Percentiles rank a stretch among this genome's conserved stretches.
These are phyloP conservation scores for Exophiala bonariae DNA, from an alignment of 2,329 filamentous ascomycete genomes.

Conservation along the genomic window DNA sequence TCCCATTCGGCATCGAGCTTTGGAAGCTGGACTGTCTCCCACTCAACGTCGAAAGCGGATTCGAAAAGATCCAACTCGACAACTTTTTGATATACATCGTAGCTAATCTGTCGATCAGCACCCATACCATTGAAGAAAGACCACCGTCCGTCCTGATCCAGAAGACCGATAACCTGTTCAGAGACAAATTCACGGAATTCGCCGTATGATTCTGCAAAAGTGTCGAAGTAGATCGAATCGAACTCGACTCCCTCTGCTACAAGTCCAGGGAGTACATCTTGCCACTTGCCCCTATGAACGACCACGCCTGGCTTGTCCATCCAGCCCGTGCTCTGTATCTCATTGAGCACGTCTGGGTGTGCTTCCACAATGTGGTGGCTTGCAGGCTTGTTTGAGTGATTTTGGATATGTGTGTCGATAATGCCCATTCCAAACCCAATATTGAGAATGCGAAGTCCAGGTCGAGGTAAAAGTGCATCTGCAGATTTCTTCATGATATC, in stretches of 20 bases:
- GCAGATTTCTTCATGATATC: slow-evolving; percentile 81
- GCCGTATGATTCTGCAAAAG: slow-evolving; percentile 89
- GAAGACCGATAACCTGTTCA: slow-evolving; percentile 77
- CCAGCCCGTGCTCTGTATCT: slow-evolving; percentile 67
- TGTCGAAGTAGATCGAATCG: slow-evolving; percentile 95
- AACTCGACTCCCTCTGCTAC: slow-evolving; percentile 69
- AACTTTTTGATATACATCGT: slow-evolving; percentile 93
- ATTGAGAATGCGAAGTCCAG: slow-evolving; percentile 73
- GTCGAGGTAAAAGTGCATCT: slow-evolving; percentile 61
- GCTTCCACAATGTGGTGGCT: slow-evolving; percentile 85
- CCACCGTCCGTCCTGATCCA: slow-evolving; percentile 64
- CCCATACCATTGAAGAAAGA: slow-evolving; percentile 76
- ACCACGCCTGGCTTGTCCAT: slow-evolving; percentile 60
- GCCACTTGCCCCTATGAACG: slow-evolving; percentile 75
- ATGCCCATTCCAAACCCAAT: slow-evolving; percentile 93
- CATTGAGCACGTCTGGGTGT: slow-evolving; percentile 72
- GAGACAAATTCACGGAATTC: slow-evolving; percentile 85
- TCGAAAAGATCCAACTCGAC: slow-evolving; percentile 89
- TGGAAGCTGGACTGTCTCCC: slow-evolving; percentile 75
- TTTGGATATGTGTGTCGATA: slow-evolving; percentile 72
- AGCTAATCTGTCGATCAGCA: slow-evolving; percentile 87
- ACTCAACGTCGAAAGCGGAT: slow-evolving; percentile 85
- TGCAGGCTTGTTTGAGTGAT: slow-evolving; percentile 58
- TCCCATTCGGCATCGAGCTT: slow-evolving; percentile 79
- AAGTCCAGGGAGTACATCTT: slow-evolving; percentile 71